phyloP scores from a whole-genome alignment of 768 basidiomycete genomes.

The Boletus insuetus region DNA sequence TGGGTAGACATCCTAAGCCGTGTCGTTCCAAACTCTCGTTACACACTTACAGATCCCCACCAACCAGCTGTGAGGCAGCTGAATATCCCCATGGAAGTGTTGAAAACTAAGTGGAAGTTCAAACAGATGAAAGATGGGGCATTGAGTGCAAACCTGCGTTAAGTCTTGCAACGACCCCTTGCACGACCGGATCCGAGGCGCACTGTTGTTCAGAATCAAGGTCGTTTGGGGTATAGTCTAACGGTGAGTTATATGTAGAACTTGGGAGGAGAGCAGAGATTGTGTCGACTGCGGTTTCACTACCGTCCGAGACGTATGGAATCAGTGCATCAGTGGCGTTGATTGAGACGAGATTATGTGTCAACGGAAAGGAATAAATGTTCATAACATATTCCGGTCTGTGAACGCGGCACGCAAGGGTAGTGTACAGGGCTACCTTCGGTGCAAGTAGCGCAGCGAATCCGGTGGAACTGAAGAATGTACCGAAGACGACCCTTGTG shows the following conservation, averaged over 20 bases:
- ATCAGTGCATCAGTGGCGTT: neutral
- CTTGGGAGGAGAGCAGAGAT: slow-evolving; percentile 3
- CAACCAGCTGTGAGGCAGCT: slow-evolving; percentile 77
- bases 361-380: neutral
- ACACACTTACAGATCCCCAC: slow-evolving; percentile 73
- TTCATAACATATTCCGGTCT: slow-evolving; percentile 49
- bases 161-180: slow-evolving; percentile 67
- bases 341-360: neutral
- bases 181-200: slow-evolving; percentile 66
- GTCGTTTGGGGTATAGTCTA: neutral
- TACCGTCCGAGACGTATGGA: neutral
- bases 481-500: slow-evolving; percentile 53
- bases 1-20: slow-evolving; percentile 24
- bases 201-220: slow-evolving; percentile 37
- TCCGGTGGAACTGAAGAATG: slow-evolving; percentile 56
- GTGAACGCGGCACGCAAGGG: slow-evolving; percentile 65
- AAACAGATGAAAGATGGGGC: neutral
- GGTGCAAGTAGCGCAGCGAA: slow-evolving; percentile 62
- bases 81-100: slow-evolving; percentile 65
- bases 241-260: neutral
- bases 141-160: slow-evolving; percentile 47
- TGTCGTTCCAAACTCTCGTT: neutral
- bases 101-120: slow-evolving; percentile 46
- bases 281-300: neutral
- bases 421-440: slow-evolving; percentile 70